A percentile compares a stretch with the other conserved stretches of the same genome.
phyloP scores from a whole-genome alignment of 805 yeast species.

The Metschnikowia borealis region DNA sequence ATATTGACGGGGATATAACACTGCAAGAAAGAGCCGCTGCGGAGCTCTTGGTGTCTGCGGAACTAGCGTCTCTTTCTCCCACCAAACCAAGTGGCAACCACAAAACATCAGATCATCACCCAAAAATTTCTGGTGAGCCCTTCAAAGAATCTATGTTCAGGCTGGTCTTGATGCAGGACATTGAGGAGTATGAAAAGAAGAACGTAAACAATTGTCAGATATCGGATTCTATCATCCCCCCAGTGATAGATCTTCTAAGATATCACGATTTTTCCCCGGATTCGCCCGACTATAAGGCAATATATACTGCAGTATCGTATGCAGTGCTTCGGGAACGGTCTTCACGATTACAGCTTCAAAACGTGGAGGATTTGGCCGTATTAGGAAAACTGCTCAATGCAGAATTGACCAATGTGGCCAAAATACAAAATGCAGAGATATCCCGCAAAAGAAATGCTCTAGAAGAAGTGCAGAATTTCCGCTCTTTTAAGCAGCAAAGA shows the following conservation, averaged over 20 bases:
- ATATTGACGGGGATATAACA: slow-evolving; percentile 33
- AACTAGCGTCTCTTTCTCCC: slow-evolving; percentile 15
- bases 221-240: slow-evolving; percentile 5
- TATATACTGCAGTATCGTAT: slow-evolving; percentile 40
- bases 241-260: not conserved
- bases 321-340: slow-evolving; percentile 38
- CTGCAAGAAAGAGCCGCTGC: slow-evolving; percentile 34
- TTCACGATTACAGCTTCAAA: slow-evolving; percentile 31
- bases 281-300: slow-evolving; percentile 17
- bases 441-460: slow-evolving; percentile 38
- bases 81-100: not conserved
- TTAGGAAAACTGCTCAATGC: slow-evolving; percentile 30
- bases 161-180: slow-evolving; percentile 16
- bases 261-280: slow-evolving; percentile 4
- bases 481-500: slow-evolving; percentile 43
- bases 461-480: slow-evolving; percentile 37
- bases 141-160: not conserved
- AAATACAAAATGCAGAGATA: slow-evolving; percentile 19
- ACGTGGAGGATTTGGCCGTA: slow-evolving; percentile 36
- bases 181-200: slow-evolving; percentile 24
- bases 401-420: slow-evolving; percentile 22
- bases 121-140: not conserved
- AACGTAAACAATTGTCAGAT: slow-evolving; percentile 3
- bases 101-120: too few relatives aligned
- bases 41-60: slow-evolving; percentile 30